Evolutionary conservation across 2,329 filamentous ascomycete genomes (phyloP).

Genomic region (Tolypocladium tropicale): DNA sequence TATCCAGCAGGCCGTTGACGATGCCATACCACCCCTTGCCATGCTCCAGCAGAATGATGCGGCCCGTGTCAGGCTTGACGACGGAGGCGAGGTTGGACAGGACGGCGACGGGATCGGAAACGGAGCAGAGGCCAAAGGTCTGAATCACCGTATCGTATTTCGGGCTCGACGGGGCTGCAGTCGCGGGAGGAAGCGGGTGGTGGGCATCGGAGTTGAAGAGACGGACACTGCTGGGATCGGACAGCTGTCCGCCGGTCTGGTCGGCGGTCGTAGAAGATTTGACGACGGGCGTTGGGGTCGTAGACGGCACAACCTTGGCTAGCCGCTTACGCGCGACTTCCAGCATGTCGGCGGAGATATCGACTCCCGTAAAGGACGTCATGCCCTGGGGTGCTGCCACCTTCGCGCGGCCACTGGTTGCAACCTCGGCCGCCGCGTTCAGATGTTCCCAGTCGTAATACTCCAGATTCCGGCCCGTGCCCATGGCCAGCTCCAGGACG

Average conservation of each 20-base stretch:
- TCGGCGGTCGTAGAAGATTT: conserved; percentile 21
- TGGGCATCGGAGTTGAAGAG: conserved; percentile 39
- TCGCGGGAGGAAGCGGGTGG: conserved; percentile 28
- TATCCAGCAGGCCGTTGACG: conserved; percentile 47
- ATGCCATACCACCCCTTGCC: conserved; percentile 44
- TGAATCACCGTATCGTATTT: conserved; percentile 55
- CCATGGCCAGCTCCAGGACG: conserved; percentile 53
- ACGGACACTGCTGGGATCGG: conserved; percentile 33
- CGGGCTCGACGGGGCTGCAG: conserved; percentile 21
- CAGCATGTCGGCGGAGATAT: conserved; percentile 51
- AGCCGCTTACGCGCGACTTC: conserved; percentile 45
- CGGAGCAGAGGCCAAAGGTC: conserved; percentile 56
- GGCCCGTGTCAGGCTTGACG: conserved; percentile 43
- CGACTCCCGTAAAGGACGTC: conserved; percentile 49
- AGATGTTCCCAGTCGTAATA: conserved; percentile 47
- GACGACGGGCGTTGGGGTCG: conserved; percentile 21
- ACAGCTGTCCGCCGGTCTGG: conserved; percentile 23
- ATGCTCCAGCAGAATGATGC: conserved; percentile 53
- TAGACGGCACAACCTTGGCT: conserved; percentile 29
- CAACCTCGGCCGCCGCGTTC: conserved; percentile 10
- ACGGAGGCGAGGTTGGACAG: conserved; percentile 41
- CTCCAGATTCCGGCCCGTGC: conserved; percentile 50
- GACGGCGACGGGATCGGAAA: conserved; percentile 43
- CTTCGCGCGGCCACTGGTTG: conserved; percentile 6
- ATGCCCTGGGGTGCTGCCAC: conserved; percentile 18